A percentile compares a stretch with the other conserved stretches of the same genome.
Evolutionary conservation across 179 eudicot species (phyloP).

Genomic region (Spinacia oleracea): DNA sequence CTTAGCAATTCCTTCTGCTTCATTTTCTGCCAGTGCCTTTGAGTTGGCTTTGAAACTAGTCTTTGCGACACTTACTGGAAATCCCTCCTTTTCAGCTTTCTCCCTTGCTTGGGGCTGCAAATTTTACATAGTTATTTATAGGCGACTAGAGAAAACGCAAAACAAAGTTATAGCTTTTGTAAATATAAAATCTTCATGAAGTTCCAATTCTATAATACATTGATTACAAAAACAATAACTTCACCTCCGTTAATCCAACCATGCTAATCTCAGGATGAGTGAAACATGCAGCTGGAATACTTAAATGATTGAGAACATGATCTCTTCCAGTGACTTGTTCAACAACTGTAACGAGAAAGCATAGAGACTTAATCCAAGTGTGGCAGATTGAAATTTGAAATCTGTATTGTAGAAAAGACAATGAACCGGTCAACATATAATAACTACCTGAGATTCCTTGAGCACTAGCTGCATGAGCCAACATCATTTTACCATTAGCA

Average conservation of each 20-base stretch:
- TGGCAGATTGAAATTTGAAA: not conserved
- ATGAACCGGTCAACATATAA: not conserved
- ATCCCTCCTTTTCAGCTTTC: constrained; percentile 90
- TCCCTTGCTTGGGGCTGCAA: constrained; percentile 98
- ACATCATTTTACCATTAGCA: constrained; percentile 99
- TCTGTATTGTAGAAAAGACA: not conserved
- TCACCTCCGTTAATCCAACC: constrained; percentile 98
- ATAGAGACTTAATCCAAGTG: not conserved
- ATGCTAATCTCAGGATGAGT: constrained; percentile 99
- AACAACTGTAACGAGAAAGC: constrained; percentile 56
- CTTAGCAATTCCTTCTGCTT: constrained; percentile 98
- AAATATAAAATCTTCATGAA: not conserved
- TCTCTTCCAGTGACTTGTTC: constrained; percentile 93
- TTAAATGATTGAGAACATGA: constrained; percentile 89
- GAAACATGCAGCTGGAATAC: constrained; percentile 98
- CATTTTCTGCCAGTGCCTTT: constrained; percentile 99
- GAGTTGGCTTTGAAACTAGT: constrained; percentile 99
- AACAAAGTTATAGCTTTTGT: constrained; percentile 3
- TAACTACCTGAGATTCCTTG: constrained; percentile 94
- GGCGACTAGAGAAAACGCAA: not conserved
- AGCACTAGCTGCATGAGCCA: constrained; percentile 99
- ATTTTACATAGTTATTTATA: not conserved
- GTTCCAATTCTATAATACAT: not conserved
- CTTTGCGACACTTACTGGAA: constrained; percentile 78
- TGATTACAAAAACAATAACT: not conserved